phyloP scores from a whole-genome alignment of 2,329 filamentous ascomycete genomes.

The Scorias spongiosa region DNA sequence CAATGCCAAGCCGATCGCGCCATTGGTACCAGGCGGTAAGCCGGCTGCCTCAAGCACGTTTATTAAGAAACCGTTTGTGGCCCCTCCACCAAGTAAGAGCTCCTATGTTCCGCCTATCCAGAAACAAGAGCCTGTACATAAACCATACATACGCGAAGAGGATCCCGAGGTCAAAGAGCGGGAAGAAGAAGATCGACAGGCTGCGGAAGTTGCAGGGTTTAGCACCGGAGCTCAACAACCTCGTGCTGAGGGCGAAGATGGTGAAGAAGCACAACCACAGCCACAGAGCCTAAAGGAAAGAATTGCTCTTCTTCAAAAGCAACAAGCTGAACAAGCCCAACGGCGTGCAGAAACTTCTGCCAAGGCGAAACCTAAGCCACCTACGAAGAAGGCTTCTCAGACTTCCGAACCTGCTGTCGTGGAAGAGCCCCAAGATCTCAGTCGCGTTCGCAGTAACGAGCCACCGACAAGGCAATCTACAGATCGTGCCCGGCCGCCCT shows the following conservation, averaged over 20 bases:
- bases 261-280: constrained; percentile 69
- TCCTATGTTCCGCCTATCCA: constrained; percentile 69
- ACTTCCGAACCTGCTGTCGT: constrained; percentile 22
- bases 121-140: constrained; percentile 51
- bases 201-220: constrained; percentile 54
- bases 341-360: constrained; percentile 61
- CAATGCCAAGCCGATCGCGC: constrained; percentile 69
- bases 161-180: constrained; percentile 52
- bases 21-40: constrained; percentile 63
- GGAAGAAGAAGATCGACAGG: constrained; percentile 50
- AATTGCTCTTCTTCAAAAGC: constrained; percentile 83
- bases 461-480: constrained; percentile 23
- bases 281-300: constrained; percentile 87
- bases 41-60: constrained; percentile 45
- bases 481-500: constrained; percentile 22
- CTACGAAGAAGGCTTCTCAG: constrained; percentile 48
- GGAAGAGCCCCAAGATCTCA: constrained; percentile 19
- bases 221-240: constrained; percentile 12
- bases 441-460: constrained; percentile 21
- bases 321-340: constrained; percentile 78
- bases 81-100: constrained; percentile 83
- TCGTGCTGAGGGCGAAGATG: constrained; percentile 24
- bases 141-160: constrained; percentile 74
- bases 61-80: constrained; percentile 93
- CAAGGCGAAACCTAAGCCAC: constrained; percentile 70